These are phyloP conservation scores for Candida railenensis DNA, from an alignment of 805 yeast species.

Conservation along the genomic window DNA sequence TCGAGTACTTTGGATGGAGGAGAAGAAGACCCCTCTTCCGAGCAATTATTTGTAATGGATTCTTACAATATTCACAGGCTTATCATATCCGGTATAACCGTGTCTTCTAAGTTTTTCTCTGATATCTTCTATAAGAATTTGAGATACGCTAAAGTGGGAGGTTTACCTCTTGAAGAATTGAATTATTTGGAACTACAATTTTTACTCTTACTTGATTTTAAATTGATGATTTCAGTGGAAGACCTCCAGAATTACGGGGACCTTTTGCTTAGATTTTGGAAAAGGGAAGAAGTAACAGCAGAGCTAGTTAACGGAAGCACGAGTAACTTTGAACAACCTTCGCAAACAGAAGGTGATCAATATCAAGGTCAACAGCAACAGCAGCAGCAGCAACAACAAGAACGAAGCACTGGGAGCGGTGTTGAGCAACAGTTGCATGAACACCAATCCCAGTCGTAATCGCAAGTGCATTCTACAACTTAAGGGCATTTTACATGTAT, in stretches of 20 bases:
- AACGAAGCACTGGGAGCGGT: background rate
- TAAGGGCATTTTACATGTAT: background rate
- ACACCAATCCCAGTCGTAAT: background rate
- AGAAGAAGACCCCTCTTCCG: conserved; percentile 19
- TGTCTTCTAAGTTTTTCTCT: conserved; percentile 89
- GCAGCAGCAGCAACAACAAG: conserved; percentile 1
- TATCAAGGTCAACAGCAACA: conserved; percentile 2
- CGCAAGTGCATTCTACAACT: background rate
- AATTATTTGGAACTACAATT: conserved; percentile 92
- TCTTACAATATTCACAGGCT: conserved; percentile 92
- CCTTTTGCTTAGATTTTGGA: conserved; percentile 80
- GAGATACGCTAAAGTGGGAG: conserved; percentile 94
- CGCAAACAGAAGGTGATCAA: conserved; percentile 1
- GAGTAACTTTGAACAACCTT: background rate
- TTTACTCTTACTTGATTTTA: conserved; percentile 78
- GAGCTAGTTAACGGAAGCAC: conserved; percentile 24
- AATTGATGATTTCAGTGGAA: conserved; percentile 81
- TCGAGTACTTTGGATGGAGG: conserved; percentile 8
- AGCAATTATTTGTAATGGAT: conserved; percentile 88
- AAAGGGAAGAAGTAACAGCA: conserved; percentile 56
- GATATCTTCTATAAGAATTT: conserved; percentile 94
- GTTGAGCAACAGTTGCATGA: background rate
- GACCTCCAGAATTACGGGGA: conserved; percentile 92
- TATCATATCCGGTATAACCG: conserved; percentile 92
- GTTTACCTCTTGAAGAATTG: conserved; percentile 87